Conservation (phyloP, 257 asterid species). For the Solanum sitiens region DNA sequence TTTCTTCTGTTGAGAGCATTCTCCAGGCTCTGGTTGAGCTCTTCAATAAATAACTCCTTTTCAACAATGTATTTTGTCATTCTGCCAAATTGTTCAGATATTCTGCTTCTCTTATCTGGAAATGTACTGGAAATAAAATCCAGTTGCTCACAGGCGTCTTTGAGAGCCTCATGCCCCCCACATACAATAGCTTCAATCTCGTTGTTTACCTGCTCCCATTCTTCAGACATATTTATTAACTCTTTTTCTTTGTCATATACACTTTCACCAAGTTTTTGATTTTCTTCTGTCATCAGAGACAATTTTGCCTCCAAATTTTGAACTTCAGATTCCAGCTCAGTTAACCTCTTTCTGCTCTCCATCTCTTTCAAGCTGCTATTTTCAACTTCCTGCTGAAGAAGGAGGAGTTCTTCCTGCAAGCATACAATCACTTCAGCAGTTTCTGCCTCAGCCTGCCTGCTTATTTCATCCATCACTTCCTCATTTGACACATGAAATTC, state of each 20-base stretch:
- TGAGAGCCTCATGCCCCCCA: conserved; percentile 63
- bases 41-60: conserved; percentile 54
- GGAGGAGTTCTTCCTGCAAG: conserved; percentile 84
- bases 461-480: conserved; percentile 72
- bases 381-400: conserved; percentile 72
- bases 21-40: conserved; percentile 59
- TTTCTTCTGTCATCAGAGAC: conserved; percentile 30
- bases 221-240: conserved; percentile 27
- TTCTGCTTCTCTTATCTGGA: conserved; percentile 38
- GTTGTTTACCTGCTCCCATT: conserved; percentile 40
- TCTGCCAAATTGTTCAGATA: conserved; percentile 57
- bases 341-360: conserved; percentile 42
- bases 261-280: conserved; percentile 34
- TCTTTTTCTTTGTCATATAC: conserved; percentile 49
- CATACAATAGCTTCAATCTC: conserved; percentile 64
- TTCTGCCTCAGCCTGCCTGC: conserved; percentile 93
- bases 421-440: conserved; percentile 96
- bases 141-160: conserved; percentile 54
- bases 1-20: conserved; percentile 53
- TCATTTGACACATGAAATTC: conserved; percentile 49
- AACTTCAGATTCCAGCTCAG: conserved; percentile 30
- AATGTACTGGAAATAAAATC: conserved; percentile 40
- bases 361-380: conserved; percentile 52
- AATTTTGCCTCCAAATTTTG: conserved; percentile 38
- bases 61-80: conserved; percentile 49